Conservation (phyloP, 2,329 filamentous ascomycete genomes). For the Didymosphaeria variabile region DNA sequence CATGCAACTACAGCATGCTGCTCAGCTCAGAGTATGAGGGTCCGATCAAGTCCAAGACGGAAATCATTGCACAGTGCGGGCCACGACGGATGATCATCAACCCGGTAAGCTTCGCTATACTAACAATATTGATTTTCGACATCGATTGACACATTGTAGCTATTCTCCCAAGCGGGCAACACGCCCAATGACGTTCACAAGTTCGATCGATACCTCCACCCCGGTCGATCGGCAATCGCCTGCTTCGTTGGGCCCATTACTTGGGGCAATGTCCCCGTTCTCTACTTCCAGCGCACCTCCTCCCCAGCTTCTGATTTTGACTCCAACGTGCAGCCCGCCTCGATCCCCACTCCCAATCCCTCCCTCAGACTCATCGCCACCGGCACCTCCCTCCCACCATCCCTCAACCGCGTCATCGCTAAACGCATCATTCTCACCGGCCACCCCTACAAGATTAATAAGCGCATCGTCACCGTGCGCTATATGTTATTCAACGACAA, state of each 20-base stretch:
- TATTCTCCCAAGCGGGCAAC: conserved; percentile 88
- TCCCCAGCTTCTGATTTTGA: conserved; percentile 28
- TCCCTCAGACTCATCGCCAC: conserved; percentile 80
- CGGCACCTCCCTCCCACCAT: conserved; percentile 83
- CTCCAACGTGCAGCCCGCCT: conserved; percentile 16
- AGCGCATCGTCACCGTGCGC: conserved; percentile 92
- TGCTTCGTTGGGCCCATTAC: conserved; percentile 89
- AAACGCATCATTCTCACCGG: conserved; percentile 95
- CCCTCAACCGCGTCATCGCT: conserved; percentile 80
- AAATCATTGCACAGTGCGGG: conserved; percentile 90
- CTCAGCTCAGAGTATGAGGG: conserved; percentile 78
- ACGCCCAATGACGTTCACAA: conserved; percentile 98
- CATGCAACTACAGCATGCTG: conserved; percentile 85
- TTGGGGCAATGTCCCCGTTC: conserved; percentile 89
- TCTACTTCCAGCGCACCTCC: conserved; percentile 79
- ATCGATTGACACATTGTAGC: conserved; percentile 31
- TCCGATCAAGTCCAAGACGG: conserved; percentile 89
- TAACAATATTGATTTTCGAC: not conserved
- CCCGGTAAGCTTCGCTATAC: conserved; percentile 57
- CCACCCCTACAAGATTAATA: conserved; percentile 98
- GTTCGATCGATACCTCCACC: conserved; percentile 90
- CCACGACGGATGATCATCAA: conserved; percentile 87
- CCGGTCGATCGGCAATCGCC: conserved; percentile 87
- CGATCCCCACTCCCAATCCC: conserved; percentile 16
- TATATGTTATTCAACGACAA: conserved; percentile 99